Percentiles rank a stretch among this genome's conserved stretches.
These are phyloP conservation scores for Aegilops bicornis DNA, from an alignment of 176 grass and related monocot species.

Conservation along the genomic window DNA sequence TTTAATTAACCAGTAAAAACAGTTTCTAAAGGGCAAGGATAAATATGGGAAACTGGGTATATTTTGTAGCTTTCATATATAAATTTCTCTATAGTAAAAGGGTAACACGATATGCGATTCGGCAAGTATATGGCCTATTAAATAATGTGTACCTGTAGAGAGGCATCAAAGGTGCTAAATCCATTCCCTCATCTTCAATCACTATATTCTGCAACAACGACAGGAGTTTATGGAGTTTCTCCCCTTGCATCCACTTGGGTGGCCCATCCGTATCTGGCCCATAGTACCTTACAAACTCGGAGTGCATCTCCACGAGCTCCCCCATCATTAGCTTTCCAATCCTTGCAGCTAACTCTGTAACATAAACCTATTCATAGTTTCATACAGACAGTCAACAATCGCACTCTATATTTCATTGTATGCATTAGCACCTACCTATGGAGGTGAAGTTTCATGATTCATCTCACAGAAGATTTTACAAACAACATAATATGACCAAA, in stretches of 20 bases:
- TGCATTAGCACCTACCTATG: too few relatives aligned
- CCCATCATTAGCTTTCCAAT: slow-evolving; percentile 80
- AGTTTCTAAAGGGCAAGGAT: neutral
- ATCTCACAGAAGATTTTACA: too few relatives aligned
- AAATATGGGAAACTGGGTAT: neutral
- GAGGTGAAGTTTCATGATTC: too few relatives aligned
- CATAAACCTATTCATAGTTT: slow-evolving; percentile 57
- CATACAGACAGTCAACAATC: too few relatives aligned
- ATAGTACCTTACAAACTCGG: slow-evolving; percentile 70
- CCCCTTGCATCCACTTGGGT: slow-evolving; percentile 79
- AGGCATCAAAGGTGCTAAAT: slow-evolving; percentile 56
- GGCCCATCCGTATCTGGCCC: slow-evolving; percentile 40
- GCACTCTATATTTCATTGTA: too few relatives aligned
- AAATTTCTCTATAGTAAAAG: slow-evolving; percentile 2
- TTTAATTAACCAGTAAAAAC: neutral
- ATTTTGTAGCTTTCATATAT: neutral
- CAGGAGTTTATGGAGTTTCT: slow-evolving; percentile 43
- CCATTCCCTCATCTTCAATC: slow-evolving; percentile 37
- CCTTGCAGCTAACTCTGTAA: slow-evolving; percentile 58
- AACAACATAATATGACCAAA: too few relatives aligned
- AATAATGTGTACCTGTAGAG: slow-evolving; percentile 63
- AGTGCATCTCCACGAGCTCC: slow-evolving; percentile 75
- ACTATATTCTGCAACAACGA: slow-evolving; percentile 36
- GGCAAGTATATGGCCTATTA: neutral
- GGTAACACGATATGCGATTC: neutral